These are phyloP conservation scores for Lachancea lanzarotensis DNA, from an alignment of 805 yeast species.

Conservation along the genomic window DNA sequence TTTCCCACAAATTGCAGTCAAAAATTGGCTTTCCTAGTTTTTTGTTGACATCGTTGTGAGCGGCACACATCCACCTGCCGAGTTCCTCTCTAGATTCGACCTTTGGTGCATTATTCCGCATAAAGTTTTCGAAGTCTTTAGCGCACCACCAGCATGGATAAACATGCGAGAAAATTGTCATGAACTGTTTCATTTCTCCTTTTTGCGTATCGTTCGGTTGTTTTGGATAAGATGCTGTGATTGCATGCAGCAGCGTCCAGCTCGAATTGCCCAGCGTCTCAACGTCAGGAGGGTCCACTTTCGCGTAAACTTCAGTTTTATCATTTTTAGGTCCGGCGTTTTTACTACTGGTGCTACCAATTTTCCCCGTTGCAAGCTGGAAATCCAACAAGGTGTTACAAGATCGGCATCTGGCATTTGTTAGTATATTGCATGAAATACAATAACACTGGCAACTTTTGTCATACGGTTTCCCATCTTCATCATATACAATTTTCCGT, in stretches of 20 bases:
- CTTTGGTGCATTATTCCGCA: constrained; percentile 46
- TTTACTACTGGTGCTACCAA: background rate
- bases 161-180: constrained; percentile 63
- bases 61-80: constrained; percentile 89
- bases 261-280: constrained; percentile 73
- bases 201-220: constrained; percentile 57
- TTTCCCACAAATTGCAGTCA: constrained; percentile 84
- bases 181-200: constrained; percentile 61
- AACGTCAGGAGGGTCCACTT: constrained; percentile 82
- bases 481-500: constrained; percentile 63
- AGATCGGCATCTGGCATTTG: constrained; percentile 59
- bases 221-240: constrained; percentile 85
- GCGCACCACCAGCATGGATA: constrained; percentile 97
- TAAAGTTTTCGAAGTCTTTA: constrained; percentile 64
- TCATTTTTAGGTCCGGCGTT: background rate
- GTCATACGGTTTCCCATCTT: constrained; percentile 90
- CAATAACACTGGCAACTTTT: background rate
- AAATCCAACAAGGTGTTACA: constrained; percentile 82
- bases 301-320: constrained; percentile 28
- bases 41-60: constrained; percentile 87
- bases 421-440: constrained; percentile 3
- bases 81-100: constrained; percentile 67
- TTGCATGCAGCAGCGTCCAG: constrained; percentile 87
- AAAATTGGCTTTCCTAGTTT: constrained; percentile 82
- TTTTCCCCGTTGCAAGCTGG: constrained; percentile 46